Evolutionary conservation across 1,284 basidiomycete genomes (phyloP).

Genomic region (Leccinum glutinopallens): DNA sequence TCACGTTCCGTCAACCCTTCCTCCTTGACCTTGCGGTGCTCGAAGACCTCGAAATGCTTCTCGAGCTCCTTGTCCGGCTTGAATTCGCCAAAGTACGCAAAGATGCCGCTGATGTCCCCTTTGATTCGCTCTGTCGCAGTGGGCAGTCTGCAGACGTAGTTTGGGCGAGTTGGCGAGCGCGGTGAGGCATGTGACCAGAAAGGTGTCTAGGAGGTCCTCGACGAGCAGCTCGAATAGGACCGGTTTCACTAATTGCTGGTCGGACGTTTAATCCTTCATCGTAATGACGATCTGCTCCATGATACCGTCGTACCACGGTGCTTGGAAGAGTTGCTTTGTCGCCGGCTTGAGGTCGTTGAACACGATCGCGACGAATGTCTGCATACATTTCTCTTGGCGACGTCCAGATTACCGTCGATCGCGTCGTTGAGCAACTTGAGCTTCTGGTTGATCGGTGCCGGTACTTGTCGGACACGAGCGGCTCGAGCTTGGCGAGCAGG

Average conservation of each 20-base stretch:
- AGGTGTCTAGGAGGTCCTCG: slow-evolving; percentile 91
- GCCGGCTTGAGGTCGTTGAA: slow-evolving; percentile 95
- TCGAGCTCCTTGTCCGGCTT: slow-evolving; percentile 85
- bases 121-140: slow-evolving; percentile 81
- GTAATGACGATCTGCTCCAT: slow-evolving; percentile 90
- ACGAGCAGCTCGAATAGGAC: slow-evolving; percentile 90
- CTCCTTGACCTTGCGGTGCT: slow-evolving; percentile 90
- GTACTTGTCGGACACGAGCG: slow-evolving; percentile 87
- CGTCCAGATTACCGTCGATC: slow-evolving; percentile 97
- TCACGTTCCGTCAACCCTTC: slow-evolving; percentile 83
- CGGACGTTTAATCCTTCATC: slow-evolving; percentile 92
- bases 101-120: slow-evolving; percentile 78
- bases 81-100: slow-evolving; percentile 80
- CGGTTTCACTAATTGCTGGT: slow-evolving; percentile 89
- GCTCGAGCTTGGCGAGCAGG: slow-evolving; percentile 62
- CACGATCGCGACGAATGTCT: slow-evolving; percentile 91
- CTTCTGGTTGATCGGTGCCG: slow-evolving; percentile 80
- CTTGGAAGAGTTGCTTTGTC: slow-evolving; percentile 84
- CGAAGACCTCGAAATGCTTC: slow-evolving; percentile 83
- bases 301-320: slow-evolving; percentile 86
- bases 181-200: slow-evolving; percentile 90
- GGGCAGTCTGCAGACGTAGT: slow-evolving; percentile 70
- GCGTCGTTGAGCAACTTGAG: slow-evolving; percentile 75
- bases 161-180: slow-evolving; percentile 86
- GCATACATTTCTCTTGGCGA: slow-evolving; percentile 96